A percentile compares a stretch with the other conserved stretches of the same genome.
phyloP scores from a whole-genome alignment of 805 yeast species.

The Saturnispora gosingensis region DNA sequence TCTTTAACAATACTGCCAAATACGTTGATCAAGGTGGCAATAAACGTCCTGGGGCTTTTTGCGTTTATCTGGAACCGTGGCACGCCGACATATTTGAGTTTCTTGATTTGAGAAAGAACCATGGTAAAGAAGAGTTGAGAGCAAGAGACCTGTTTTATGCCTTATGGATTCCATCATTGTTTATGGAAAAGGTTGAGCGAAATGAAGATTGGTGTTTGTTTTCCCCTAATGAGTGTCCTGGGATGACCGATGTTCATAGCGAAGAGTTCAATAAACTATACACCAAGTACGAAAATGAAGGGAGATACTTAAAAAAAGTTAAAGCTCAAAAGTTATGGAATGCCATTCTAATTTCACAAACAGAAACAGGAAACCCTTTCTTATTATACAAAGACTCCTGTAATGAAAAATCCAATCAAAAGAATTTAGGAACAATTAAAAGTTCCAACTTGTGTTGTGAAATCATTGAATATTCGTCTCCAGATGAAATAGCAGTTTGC shows the following conservation, averaged over 20 bases:
- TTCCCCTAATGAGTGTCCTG: constrained; percentile 85
- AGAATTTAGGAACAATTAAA: constrained; percentile 85
- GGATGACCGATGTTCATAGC: constrained; percentile 74
- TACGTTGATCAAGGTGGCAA: constrained; percentile 98
- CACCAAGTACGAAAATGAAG: constrained; percentile 61
- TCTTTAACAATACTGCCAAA: constrained; percentile 90
- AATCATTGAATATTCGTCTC: constrained; percentile 82
- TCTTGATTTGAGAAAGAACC: constrained; percentile 80
- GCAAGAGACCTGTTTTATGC: constrained; percentile 93
- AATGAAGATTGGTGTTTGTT: constrained; percentile 82
- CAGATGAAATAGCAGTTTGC: constrained; percentile 94
- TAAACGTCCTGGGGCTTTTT: constrained; percentile 96
- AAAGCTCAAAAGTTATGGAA: constrained; percentile 90
- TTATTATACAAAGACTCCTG: constrained; percentile 91
- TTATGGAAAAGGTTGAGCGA: constrained; percentile 80
- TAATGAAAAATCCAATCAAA: constrained; percentile 79
- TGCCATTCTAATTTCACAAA: constrained; percentile 82
- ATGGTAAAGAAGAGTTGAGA: constrained; percentile 88
- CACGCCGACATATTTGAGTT: constrained; percentile 86
- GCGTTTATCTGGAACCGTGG: constrained; percentile 94
- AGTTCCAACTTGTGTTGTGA: constrained; percentile 94
- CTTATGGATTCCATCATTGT: constrained; percentile 89
- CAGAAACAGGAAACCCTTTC: constrained; percentile 95
- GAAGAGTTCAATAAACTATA: constrained; percentile 71
- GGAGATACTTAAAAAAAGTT: constrained; percentile 52